phyloP scores from a whole-genome alignment of 495 filamentous ascomycete species.

The Aspergillus kassunensis region DNA sequence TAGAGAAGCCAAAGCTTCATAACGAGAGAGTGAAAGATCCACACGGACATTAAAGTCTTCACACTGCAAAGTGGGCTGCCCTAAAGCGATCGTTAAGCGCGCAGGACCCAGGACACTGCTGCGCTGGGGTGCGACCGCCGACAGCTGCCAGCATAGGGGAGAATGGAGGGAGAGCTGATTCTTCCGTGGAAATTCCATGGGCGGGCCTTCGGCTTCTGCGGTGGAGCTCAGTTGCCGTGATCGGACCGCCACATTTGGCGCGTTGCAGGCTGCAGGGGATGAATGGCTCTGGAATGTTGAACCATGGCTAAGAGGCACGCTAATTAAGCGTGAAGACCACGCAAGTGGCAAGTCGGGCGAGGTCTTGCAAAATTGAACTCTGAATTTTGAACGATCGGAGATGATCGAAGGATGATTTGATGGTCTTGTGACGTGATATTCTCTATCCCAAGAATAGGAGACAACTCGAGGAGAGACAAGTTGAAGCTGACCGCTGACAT shows the following conservation, averaged over 20 bases:
- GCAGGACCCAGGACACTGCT: too few species aligned
- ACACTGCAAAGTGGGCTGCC: conserved; percentile 4
- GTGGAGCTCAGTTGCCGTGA: conserved; percentile 21
- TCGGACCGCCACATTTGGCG: conserved; percentile 28
- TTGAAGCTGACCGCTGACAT: background rate
- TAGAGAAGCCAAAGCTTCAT: conserved; percentile 27
- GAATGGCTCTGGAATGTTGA: too few species aligned
- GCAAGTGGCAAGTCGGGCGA: conserved; percentile 27
- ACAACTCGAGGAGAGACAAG: too few species aligned
- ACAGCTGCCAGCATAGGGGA: too few species aligned
- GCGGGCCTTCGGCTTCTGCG: conserved; percentile 23
- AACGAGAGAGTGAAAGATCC: conserved; percentile 15
- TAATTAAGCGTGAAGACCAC: conserved; percentile 2
- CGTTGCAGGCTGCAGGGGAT: conserved; percentile 17
- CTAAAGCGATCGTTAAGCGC: conserved; percentile 9
- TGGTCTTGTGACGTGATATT: conserved; percentile 2
- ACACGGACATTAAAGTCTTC: conserved; percentile 20
- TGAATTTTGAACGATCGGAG: background rate
- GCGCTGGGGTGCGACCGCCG: too few species aligned
- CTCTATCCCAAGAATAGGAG: background rate
- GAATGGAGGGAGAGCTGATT: background rate
- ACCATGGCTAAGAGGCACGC: conserved; percentile 7
- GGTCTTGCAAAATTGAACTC: conserved; percentile 6
- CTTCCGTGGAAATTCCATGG: conserved; percentile 26
- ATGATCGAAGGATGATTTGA: conserved; percentile 3